A percentile compares a stretch with the other conserved stretches of the same genome.
Conservation (phyloP, 495 filamentous ascomycete species). For the Lentithecium fluviatile region DNA sequence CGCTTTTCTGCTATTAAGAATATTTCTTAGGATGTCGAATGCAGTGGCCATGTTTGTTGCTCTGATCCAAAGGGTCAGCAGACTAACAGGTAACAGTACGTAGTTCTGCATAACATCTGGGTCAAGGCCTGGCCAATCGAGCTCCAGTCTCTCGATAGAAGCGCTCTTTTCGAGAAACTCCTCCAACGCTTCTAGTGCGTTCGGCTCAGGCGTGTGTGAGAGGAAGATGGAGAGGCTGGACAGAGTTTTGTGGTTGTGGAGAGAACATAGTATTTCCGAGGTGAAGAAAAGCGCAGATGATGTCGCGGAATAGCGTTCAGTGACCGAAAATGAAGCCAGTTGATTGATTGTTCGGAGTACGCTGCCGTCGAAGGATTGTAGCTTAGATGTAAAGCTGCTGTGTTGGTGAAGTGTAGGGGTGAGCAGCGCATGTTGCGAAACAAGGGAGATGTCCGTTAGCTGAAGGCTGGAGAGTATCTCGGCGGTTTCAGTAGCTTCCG, state of each 20-base stretch:
- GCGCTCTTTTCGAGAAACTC: slow-evolving; percentile 3
- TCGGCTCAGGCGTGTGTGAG: not conserved
- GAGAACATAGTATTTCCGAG: slow-evolving; percentile 7
- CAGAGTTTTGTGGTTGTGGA: slow-evolving; percentile 10
- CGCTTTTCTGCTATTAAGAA: slow-evolving; percentile 1
- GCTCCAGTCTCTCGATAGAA: slow-evolving; percentile 14
- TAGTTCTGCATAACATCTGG: slow-evolving; percentile 3
- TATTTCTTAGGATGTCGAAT: slow-evolving; percentile 8
- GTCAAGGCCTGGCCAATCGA: slow-evolving; percentile 18
- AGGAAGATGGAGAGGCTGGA: slow-evolving; percentile 5
- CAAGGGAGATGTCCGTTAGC: slow-evolving; percentile 7
- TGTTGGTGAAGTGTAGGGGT: slow-evolving; percentile 1
- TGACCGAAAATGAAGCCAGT: slow-evolving; percentile 10
- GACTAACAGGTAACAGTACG: not conserved
- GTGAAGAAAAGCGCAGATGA: slow-evolving; percentile 9
- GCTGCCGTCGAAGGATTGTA: slow-evolving; percentile 13
- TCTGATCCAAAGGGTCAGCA: slow-evolving; percentile 17
- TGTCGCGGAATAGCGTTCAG: not conserved
- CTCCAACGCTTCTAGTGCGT: slow-evolving; percentile 14
- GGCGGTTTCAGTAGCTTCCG: slow-evolving; percentile 7
- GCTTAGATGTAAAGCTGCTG: slow-evolving; percentile 6
- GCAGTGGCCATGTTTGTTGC: not conserved
- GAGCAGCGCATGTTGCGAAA: slow-evolving; percentile 9
- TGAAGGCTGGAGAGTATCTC: slow-evolving; percentile 16
- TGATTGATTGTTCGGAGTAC: slow-evolving; percentile 10